A percentile compares a stretch with the other conserved stretches of the same genome.
Conservation (phyloP, 306 rosid genomes). For the Castanopsis chinensis region DNA sequence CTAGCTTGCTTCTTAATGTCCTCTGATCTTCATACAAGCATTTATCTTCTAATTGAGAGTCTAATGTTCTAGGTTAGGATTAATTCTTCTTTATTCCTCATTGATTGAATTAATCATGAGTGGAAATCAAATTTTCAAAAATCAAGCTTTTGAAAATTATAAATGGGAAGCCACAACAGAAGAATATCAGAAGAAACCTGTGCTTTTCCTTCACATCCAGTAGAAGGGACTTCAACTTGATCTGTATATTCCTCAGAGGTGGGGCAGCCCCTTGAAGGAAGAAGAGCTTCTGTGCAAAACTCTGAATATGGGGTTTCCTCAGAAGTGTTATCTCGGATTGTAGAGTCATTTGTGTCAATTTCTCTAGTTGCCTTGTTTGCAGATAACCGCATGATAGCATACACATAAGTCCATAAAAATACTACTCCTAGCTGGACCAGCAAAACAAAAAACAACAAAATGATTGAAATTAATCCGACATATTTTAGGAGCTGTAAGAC, state of each 20-base stretch:
- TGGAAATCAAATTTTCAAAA: not conserved
- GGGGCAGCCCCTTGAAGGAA: not conserved
- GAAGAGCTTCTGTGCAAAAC: slow-evolving; percentile 11
- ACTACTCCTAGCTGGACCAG: slow-evolving; percentile 27
- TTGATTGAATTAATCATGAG: not conserved
- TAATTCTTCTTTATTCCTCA: not conserved
- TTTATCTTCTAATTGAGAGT: too few species aligned
- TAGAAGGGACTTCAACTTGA: slow-evolving; percentile 31
- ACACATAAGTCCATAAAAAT: slow-evolving; percentile 38
- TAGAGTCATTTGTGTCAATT: slow-evolving; percentile 19
- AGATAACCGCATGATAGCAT: slow-evolving; percentile 36
- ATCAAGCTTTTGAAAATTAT: not conserved
- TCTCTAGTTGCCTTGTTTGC: slow-evolving; percentile 15
- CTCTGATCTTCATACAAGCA: too few species aligned
- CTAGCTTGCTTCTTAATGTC: too few species aligned
- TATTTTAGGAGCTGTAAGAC: not conserved
- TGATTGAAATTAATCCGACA: not conserved
- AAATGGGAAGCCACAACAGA: not conserved
- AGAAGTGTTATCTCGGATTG: not conserved
- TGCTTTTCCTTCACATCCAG: not conserved
- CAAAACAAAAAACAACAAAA: slow-evolving; percentile 6
- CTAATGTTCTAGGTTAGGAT: too few species aligned
- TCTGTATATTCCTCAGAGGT: slow-evolving; percentile 16
- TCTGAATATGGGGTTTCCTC: slow-evolving; percentile 17
- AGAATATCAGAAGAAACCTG: slow-evolving; percentile 16